These are phyloP conservation scores for Bolboschoenus planiculmis DNA, from an alignment of 176 grass and related monocot species.

Conservation along the genomic window DNA sequence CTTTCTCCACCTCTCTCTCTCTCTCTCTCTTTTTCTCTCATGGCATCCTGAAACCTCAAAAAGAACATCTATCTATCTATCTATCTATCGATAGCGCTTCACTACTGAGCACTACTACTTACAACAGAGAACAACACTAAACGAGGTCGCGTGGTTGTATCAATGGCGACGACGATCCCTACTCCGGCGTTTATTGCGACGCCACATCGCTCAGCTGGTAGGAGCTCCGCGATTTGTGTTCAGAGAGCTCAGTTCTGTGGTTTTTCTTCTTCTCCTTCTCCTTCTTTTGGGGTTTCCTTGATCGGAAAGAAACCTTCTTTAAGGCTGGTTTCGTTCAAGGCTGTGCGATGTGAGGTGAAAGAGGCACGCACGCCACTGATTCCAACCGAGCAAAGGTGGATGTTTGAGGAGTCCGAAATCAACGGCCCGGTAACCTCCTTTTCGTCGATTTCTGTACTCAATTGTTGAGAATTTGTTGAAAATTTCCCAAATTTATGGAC, in stretches of 20 bases:
- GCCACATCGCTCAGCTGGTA: slow-evolving; percentile 1
- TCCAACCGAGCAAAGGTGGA: slow-evolving; percentile 61
- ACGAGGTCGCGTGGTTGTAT: not conserved
- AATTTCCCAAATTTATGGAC: not conserved
- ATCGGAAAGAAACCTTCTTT: not conserved
- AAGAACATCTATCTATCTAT: slow-evolving; percentile 24
- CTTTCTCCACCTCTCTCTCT: not conserved
- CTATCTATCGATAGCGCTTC: not conserved
- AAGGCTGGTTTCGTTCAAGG: not conserved
- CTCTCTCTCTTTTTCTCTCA: not conserved
- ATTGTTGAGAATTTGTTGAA: not conserved
- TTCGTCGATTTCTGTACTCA: not conserved
- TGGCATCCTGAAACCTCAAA: slow-evolving; percentile 28
- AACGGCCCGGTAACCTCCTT: slow-evolving; percentile 37
- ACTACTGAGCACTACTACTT: not conserved
- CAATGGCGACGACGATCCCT: slow-evolving; percentile 50
- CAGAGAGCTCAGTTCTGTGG: slow-evolving; percentile 15
- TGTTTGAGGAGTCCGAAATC: slow-evolving; percentile 67
- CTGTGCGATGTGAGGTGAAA: slow-evolving; percentile 48
- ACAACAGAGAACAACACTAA: not conserved
- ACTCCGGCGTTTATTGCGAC: slow-evolving; percentile 42
- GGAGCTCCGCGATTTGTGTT: slow-evolving; percentile 2
- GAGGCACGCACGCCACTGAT: slow-evolving; percentile 39
- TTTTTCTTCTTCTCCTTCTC: slow-evolving; percentile 8
- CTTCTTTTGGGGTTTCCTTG: slow-evolving; percentile 10